phyloP scores from a whole-genome alignment of 345 rosid genomes.

The Citrus australasica region DNA sequence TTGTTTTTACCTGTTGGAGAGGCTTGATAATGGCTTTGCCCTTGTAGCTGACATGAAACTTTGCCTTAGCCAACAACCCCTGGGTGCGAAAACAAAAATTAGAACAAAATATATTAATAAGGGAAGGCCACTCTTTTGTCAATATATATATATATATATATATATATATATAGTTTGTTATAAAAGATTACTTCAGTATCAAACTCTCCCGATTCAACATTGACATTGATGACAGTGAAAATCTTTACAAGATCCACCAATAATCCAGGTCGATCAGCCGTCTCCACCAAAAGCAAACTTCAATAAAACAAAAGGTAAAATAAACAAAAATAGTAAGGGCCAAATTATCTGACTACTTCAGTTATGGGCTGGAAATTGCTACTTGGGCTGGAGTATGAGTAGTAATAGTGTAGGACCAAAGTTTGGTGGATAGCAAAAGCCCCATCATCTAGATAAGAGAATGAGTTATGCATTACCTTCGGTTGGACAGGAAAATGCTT shows the following conservation, averaged over 20 bases:
- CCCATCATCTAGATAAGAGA: conserved; percentile 4
- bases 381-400: not conserved
- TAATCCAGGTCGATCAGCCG: conserved; percentile 95
- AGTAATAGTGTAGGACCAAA: conserved; percentile 5
- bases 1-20: conserved; percentile 70
- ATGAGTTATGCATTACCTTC: conserved; percentile 55
- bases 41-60: conserved; percentile 89
- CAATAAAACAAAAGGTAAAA: not conserved
- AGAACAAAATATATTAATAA: not conserved
- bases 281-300: conserved; percentile 88
- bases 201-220: conserved; percentile 95
- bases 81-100: conserved; percentile 17
- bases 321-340: not conserved
- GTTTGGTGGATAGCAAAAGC: conserved; percentile 1
- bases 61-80: conserved; percentile 97
- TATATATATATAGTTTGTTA: not conserved
- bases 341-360: not conserved
- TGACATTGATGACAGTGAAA: conserved; percentile 66
- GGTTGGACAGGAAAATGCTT: no score
- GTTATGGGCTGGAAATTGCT: conserved; percentile 7
- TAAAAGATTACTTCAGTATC: conserved; percentile 73
- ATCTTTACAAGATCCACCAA: conserved; percentile 85
- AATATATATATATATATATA: not conserved
- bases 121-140: not conserved
- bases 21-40: conserved; percentile 84